Conservation (phyloP, 2,329 filamentous ascomycete species). For the Aphanocladium album region DNA sequence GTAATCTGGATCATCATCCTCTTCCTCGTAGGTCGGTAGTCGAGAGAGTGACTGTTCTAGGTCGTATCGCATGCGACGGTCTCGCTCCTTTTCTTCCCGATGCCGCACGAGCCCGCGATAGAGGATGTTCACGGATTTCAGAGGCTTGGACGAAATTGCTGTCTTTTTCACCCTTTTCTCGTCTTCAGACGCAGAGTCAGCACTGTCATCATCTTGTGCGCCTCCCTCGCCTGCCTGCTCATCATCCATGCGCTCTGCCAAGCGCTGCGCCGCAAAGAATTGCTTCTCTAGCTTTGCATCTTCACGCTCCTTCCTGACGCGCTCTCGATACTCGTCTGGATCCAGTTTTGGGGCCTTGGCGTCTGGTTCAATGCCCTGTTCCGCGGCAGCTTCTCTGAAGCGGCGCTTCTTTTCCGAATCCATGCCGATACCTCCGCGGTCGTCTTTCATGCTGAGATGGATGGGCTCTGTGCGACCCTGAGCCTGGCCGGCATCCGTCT, state of each 20-base stretch:
- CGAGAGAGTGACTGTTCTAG: conserved; percentile 59
- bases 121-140: conserved; percentile 68
- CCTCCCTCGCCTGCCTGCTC: conserved; percentile 32
- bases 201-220: conserved; percentile 19
- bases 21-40: conserved; percentile 63
- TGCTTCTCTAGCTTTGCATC: conserved; percentile 62
- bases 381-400: conserved; percentile 56
- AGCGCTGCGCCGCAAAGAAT: conserved; percentile 72
- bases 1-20: conserved; percentile 71
- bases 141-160: conserved; percentile 42
- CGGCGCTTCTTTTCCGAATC: conserved; percentile 81
- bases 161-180: background rate
- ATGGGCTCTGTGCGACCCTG: conserved; percentile 61
- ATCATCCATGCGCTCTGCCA: conserved; percentile 70
- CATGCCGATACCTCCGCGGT: conserved; percentile 75
- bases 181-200: conserved; percentile 14
- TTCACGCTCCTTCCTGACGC: conserved; percentile 66
- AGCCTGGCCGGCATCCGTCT: conserved; percentile 41
- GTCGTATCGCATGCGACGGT: conserved; percentile 59
- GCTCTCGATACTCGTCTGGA: conserved; percentile 67
- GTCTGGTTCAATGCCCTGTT: conserved; percentile 42
- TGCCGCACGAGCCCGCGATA: conserved; percentile 71
- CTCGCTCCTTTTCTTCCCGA: conserved; percentile 64
- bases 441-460: conserved; percentile 69
- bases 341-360: conserved; percentile 59